phyloP scores from a whole-genome alignment of 257 asterid species.

The Misopates orontium region DNA sequence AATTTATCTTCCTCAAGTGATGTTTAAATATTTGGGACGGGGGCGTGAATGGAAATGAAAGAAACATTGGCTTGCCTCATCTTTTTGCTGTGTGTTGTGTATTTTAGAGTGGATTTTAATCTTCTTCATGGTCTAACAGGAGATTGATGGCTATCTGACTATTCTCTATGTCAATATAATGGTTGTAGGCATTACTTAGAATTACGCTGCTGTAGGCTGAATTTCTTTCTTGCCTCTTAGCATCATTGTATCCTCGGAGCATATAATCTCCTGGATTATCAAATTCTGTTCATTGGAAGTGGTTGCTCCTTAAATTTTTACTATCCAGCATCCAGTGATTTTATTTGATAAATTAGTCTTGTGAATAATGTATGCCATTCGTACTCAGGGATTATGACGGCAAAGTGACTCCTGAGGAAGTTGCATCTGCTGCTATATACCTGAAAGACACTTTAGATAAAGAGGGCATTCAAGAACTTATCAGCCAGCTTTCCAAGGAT shows the following conservation, averaged over 20 bases:
- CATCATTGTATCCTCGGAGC: neutral
- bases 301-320: neutral
- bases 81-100: neutral
- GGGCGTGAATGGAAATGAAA: neutral
- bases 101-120: neutral
- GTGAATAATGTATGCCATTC: conserved; percentile 22
- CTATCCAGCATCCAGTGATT: neutral
- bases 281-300: conserved; percentile 10
- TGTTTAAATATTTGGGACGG: no score
- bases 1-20: no score
- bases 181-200: conserved; percentile 13
- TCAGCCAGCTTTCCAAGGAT: conserved; percentile 83
- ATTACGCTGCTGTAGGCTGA: neutral
- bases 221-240: conserved; percentile 8
- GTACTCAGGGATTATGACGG: conserved; percentile 84
- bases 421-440: conserved; percentile 89
- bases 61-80: conserved; percentile 2
- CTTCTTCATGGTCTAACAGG: neutral
- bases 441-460: conserved; percentile 91
- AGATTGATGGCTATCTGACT: neutral
- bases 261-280: conserved; percentile 11
- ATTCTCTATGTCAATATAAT: conserved; percentile 3
- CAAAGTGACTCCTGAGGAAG: conserved; percentile 97
- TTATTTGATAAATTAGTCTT: conserved; percentile 11
- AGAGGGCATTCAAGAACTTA: conserved; percentile 90